These are phyloP conservation scores for Xylariales sp. DNA, from an alignment of 2,329 filamentous ascomycete genomes.

Conservation along the genomic window DNA sequence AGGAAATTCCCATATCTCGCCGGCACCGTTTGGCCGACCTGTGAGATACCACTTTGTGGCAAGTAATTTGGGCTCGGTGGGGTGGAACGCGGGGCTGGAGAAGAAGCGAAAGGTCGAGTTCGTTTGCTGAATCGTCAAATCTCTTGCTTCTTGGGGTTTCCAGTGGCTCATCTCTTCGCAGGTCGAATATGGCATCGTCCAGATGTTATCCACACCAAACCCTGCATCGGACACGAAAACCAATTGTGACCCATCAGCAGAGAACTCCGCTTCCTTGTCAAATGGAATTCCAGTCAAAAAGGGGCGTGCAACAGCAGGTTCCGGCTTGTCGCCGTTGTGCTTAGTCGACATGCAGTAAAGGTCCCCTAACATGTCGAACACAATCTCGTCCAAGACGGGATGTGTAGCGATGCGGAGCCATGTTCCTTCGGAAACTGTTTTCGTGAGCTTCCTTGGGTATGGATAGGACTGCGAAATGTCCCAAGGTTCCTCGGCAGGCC, in stretches of 20 bases:
- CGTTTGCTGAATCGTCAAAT: background rate
- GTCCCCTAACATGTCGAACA: background rate
- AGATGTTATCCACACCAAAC: too few relatives aligned
- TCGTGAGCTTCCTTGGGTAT: background rate
- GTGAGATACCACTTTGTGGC: background rate
- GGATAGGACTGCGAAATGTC: too few relatives aligned
- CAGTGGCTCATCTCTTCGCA: too few relatives aligned
- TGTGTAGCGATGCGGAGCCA: background rate
- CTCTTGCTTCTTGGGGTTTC: background rate
- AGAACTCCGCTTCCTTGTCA: conserved; percentile 1
- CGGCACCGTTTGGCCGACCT: background rate
- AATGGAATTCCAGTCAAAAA: background rate
- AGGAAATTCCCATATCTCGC: too few relatives aligned
- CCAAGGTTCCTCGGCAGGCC: too few relatives aligned
- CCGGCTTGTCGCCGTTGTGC: too few relatives aligned
- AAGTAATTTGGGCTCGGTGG: background rate
- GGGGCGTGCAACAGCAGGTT: too few relatives aligned
- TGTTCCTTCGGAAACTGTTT: background rate
- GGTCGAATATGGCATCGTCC: too few relatives aligned
- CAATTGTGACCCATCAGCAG: background rate
- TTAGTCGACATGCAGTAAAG: background rate
- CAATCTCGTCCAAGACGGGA: background rate
- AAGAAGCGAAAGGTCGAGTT: background rate
- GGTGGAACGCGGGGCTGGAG: background rate
- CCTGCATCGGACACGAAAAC: background rate